Evolutionary conservation across 768 basidiomycete species (phyloP).

Genomic region (Auricularia heimuer): DNA sequence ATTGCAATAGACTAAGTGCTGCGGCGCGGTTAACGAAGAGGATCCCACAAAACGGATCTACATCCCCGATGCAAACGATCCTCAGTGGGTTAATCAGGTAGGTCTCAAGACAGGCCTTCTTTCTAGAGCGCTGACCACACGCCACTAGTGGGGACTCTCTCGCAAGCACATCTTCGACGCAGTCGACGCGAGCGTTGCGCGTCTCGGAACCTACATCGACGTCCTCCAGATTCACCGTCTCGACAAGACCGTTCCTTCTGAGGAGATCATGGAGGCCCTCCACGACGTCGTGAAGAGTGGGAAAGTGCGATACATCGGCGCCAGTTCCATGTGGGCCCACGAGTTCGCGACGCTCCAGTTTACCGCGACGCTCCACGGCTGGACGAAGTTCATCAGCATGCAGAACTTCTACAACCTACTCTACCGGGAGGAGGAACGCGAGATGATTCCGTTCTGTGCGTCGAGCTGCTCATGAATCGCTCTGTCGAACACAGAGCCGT

Average conservation of each 20-base stretch:
- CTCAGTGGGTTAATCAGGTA: conserved; percentile 1
- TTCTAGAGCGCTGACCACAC: conserved; percentile 5
- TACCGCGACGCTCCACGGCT: conserved; percentile 33
- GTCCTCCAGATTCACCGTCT: conserved; percentile 38
- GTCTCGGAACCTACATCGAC: conserved; percentile 38
- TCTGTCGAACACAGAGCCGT: neutral
- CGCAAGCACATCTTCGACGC: conserved; percentile 38
- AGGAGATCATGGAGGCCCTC: conserved; percentile 42
- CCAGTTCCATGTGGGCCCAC: conserved; percentile 37
- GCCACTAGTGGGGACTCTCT: neutral
- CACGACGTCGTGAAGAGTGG: conserved; percentile 39
- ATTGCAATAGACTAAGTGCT: conserved; percentile 3
- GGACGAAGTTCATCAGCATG: conserved; percentile 49
- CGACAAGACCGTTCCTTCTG: conserved; percentile 26
- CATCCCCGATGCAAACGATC: neutral
- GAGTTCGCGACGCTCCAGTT: conserved; percentile 34
- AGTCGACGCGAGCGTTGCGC: conserved; percentile 29
- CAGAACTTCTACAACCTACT: conserved; percentile 44
- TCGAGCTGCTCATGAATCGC: neutral
- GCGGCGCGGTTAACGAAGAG: conserved; percentile 12
- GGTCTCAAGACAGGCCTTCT: conserved; percentile 28
- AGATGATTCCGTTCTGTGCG: conserved; percentile 6
- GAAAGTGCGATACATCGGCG: conserved; percentile 43
- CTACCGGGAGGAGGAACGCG: conserved; percentile 39
- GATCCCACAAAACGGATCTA: neutral